Evolutionary conservation across 208 protist genomes (phyloP), one percentile per base, ranked within the genome.

Genomic region (Wallacemonas sp.): DNA sequence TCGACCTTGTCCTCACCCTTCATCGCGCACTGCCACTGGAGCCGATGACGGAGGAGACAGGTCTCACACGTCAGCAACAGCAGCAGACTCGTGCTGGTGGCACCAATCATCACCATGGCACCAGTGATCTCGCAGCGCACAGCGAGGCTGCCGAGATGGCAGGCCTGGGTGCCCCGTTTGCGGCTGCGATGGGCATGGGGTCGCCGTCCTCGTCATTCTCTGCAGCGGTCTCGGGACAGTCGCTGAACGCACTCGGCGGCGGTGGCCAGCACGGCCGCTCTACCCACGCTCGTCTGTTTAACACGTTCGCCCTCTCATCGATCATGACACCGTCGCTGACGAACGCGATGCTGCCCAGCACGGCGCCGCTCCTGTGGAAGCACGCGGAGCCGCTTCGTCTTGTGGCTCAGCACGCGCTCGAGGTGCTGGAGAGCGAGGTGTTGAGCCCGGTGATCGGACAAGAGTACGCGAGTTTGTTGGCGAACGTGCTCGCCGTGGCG

Each of bases 361-460:
- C 49, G 38, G 70, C 84, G 26, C 84, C 85, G 1, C 68, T 95
- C 23, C 74, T 91, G 18, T 95, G 83, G 78, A 93, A 95, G 67
- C 79, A 86, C 42, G 76, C 76, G 0, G 75, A 77, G 2, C 87
- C 85, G 12, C 73, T 95, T 3, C 72, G 73, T 33, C 33, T 71
- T 1, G 11, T 95, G 18, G 67, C 62, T 12, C 69, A 82, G 7
- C 85, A 93, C 73, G 72, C 78, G 12, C 54, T 91, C n/a, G 82
- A 92, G 50, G 90, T 92, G 4, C 48, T 95, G 22, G 74, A 89
- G 33, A 86, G 79, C 49, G 72, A 83, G 5, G 75, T 82, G 31
- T 65, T 93, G 0, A 54, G 75, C n/a, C 22, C 75, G 10, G 76
- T 81, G 5, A 71, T 85, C 16, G 89, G 82, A 7, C 72, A 69